phyloP scores from a whole-genome alignment of 179 eudicot genomes.

The Beta corolliflora region DNA sequence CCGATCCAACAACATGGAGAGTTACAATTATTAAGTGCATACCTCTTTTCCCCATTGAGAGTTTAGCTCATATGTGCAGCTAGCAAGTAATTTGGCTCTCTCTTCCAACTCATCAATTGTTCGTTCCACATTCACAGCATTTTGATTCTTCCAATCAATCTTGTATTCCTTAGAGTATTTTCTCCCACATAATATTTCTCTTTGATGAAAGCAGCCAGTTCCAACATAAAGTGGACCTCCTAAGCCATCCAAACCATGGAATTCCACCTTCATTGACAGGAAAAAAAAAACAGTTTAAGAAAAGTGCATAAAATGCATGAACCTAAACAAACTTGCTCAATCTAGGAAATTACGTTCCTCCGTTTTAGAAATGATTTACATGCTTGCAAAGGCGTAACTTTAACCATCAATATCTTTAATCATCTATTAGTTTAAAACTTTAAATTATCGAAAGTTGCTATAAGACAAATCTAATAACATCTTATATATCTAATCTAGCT shows the following conservation, averaged over 20 bases:
- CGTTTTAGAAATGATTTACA: too few relatives aligned
- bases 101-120: constrained; percentile 47
- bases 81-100: constrained; percentile 50
- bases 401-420: too few relatives aligned
- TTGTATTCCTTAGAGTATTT: constrained; percentile 38
- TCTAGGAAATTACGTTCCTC: not conserved
- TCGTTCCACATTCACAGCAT: constrained; percentile 19
- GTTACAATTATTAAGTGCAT: too few relatives aligned
- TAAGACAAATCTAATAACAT: too few relatives aligned
- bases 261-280: constrained; percentile 55
- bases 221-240: constrained; percentile 85
- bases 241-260: constrained; percentile 64
- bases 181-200: constrained; percentile 66
- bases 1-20: too few relatives aligned
- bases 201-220: constrained; percentile 79
- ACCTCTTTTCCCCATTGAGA: constrained; percentile 87
- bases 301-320: not conserved
- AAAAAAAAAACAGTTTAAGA: not conserved
- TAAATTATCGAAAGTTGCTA: too few relatives aligned
- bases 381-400: too few relatives aligned
- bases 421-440: too few relatives aligned
- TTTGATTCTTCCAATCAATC: constrained; percentile 38
- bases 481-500: too few relatives aligned
- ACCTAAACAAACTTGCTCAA: not conserved
- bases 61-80: constrained; percentile 62